Evolutionary conservation across 2,329 filamentous ascomycete species (phyloP).

Genomic region (Alternaria longipes): DNA sequence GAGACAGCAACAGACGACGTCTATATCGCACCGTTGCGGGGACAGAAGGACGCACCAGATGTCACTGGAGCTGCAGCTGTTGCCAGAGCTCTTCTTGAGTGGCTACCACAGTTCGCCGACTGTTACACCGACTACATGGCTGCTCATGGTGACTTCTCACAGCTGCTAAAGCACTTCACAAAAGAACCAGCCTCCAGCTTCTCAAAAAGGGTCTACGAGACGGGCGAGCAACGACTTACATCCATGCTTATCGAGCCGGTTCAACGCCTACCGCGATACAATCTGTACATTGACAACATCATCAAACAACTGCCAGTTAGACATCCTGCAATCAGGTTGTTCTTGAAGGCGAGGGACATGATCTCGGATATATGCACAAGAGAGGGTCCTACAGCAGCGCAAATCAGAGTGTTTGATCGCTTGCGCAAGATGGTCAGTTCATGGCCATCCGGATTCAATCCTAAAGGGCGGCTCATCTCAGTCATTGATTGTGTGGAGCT

Average conservation of each 20-base stretch:
- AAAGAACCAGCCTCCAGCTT: conserved; percentile 82
- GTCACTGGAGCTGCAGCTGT: conserved; percentile 80
- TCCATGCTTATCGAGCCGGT: conserved; percentile 96
- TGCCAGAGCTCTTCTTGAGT: conserved; percentile 83
- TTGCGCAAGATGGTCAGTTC: conserved; percentile 78
- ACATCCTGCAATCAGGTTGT: conserved; percentile 81
- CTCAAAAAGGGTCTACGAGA: conserved; percentile 78
- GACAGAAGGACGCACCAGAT: conserved; percentile 64
- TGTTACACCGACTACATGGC: conserved; percentile 94
- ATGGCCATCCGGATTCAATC: conserved; percentile 77
- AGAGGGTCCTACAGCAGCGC: conserved; percentile 75
- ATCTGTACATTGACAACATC: conserved; percentile 95
- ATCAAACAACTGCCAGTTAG: conserved; percentile 83
- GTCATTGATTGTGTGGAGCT: conserved; percentile 84
- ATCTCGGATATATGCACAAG: conserved; percentile 97
- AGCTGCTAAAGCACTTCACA: conserved; percentile 79
- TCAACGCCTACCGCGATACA: conserved; percentile 92
- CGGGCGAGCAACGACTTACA: conserved; percentile 88
- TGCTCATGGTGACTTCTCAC: conserved; percentile 86
- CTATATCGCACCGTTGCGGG: conserved; percentile 46
- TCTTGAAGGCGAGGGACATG: conserved; percentile 90
- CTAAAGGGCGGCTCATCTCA: conserved; percentile 79
- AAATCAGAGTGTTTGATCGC: conserved; percentile 76
- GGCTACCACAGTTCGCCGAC: conserved; percentile 91
- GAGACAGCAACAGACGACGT: conserved; percentile 62